These are phyloP conservation scores for Bipolaris cookei DNA, from an alignment of 2,329 filamentous ascomycete genomes.

Conservation along the genomic window DNA sequence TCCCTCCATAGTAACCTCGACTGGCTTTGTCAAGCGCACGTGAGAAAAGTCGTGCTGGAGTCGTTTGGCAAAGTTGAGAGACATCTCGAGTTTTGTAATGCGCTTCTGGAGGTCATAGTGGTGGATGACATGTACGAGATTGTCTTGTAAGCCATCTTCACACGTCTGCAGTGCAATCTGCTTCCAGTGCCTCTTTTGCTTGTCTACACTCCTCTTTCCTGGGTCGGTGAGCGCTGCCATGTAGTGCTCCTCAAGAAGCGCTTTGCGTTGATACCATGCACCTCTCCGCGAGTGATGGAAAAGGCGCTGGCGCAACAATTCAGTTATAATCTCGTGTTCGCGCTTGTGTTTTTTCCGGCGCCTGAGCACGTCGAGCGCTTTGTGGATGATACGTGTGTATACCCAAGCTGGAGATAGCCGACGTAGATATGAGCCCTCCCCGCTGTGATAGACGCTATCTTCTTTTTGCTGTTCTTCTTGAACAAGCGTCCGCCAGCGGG, in stretches of 20 bases:
- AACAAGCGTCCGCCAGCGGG: constrained; percentile 78
- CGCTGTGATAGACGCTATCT: constrained; percentile 75
- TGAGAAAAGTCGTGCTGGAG: constrained; percentile 93
- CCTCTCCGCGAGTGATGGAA: constrained; percentile 87
- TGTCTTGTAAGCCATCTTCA: constrained; percentile 84
- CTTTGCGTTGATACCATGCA: constrained; percentile 95
- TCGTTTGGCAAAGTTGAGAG: constrained; percentile 79
- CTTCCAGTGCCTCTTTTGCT: constrained; percentile 83
- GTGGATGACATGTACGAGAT: constrained; percentile 86
- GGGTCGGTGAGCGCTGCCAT: constrained; percentile 63
- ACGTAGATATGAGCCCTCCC: constrained; percentile 86
- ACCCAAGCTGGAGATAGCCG: constrained; percentile 91
- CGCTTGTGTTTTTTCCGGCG: constrained; percentile 79
- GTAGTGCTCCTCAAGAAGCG: constrained; percentile 92
- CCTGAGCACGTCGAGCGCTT: constrained; percentile 78
- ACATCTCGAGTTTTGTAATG: constrained; percentile 86
- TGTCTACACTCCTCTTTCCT: constrained; percentile 54
- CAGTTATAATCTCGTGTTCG: constrained; percentile 75
- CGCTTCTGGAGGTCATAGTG: constrained; percentile 96
- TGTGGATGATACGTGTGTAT: constrained; percentile 91
- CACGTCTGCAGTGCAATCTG: constrained; percentile 78
- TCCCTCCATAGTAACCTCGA: constrained; percentile 77
- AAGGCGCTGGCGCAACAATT: constrained; percentile 78
- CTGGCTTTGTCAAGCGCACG: constrained; percentile 75
- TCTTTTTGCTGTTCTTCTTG: constrained; percentile 79